These are phyloP conservation scores for Debaryomycetaceae sp. DNA, from an alignment of 1,139 yeast species.

Conservation along the genomic window DNA sequence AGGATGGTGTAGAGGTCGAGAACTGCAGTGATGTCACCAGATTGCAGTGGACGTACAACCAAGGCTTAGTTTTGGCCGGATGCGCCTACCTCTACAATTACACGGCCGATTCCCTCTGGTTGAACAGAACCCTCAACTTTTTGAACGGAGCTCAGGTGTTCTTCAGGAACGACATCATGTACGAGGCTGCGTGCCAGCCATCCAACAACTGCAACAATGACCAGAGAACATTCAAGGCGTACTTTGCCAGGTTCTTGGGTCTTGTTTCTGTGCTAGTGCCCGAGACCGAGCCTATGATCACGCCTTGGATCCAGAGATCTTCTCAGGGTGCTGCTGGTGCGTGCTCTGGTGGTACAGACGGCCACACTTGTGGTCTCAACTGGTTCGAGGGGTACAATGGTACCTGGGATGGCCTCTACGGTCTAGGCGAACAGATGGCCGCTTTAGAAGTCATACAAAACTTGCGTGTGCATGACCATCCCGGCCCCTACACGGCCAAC, in stretches of 20 bases:
- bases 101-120: constrained; percentile 70
- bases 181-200: constrained; percentile 79
- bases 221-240: constrained; percentile 87
- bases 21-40: constrained; percentile 61
- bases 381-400: constrained; percentile 64
- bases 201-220: constrained; percentile 68
- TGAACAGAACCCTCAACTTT: constrained; percentile 51
- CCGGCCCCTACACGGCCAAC: constrained; percentile 54
- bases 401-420: constrained; percentile 74
- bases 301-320: constrained; percentile 51
- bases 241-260: constrained; percentile 72
- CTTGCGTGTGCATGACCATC: constrained; percentile 50
- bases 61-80: constrained; percentile 77
- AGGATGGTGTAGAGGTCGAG: constrained; percentile 74
- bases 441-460: constrained; percentile 78
- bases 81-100: constrained; percentile 77
- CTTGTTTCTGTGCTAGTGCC: constrained; percentile 74
- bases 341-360: constrained; percentile 84
- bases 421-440: constrained; percentile 92
- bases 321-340: constrained; percentile 79
- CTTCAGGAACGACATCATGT: constrained; percentile 63
- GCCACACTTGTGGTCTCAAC: constrained; percentile 83
- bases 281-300: constrained; percentile 46
- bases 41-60: constrained; percentile 85
- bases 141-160: constrained; percentile 49